Conservation (phyloP, 441 rosid species). For the Mallotus japonicus region DNA sequence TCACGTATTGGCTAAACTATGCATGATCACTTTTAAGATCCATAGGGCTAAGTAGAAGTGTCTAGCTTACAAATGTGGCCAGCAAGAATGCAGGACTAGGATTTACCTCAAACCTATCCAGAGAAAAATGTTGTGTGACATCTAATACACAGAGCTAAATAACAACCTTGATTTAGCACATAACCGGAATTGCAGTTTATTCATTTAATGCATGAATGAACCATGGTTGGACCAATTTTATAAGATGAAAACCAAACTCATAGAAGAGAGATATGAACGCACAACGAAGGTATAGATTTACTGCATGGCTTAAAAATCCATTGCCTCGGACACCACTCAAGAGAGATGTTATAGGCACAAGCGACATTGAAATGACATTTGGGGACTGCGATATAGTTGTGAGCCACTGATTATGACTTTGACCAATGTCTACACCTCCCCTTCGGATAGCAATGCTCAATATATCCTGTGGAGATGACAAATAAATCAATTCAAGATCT, state of each 20-base stretch:
- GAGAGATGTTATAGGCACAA: slow-evolving; percentile 90
- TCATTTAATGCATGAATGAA: not conserved
- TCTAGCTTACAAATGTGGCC: not conserved
- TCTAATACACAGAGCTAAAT: not conserved
- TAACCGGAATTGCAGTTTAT: not conserved
- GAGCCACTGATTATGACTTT: slow-evolving; percentile 84
- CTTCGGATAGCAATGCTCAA: slow-evolving; percentile 49
- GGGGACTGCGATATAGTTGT: slow-evolving; percentile 78
- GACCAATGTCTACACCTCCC: slow-evolving; percentile 73
- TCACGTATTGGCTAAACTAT: no score
- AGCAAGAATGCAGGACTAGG: not conserved
- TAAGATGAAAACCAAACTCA: slow-evolving; percentile 11
- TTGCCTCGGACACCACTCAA: slow-evolving; percentile 74
- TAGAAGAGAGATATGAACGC: slow-evolving; percentile 29
- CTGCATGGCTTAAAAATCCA: slow-evolving; percentile 86
- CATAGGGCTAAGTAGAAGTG: not conserved
- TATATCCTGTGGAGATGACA: slow-evolving; percentile 44
- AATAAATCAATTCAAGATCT: not conserved
- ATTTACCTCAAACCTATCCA: not conserved
- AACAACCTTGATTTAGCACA: not conserved
- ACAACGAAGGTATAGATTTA: slow-evolving; percentile 93
- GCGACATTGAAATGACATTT: slow-evolving; percentile 83
- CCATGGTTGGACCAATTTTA: not conserved
- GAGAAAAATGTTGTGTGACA: not conserved
- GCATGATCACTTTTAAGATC: not conserved